phyloP scores from a whole-genome alignment of 2,329 filamentous ascomycete genomes.

The Trichoderma semiorbis region DNA sequence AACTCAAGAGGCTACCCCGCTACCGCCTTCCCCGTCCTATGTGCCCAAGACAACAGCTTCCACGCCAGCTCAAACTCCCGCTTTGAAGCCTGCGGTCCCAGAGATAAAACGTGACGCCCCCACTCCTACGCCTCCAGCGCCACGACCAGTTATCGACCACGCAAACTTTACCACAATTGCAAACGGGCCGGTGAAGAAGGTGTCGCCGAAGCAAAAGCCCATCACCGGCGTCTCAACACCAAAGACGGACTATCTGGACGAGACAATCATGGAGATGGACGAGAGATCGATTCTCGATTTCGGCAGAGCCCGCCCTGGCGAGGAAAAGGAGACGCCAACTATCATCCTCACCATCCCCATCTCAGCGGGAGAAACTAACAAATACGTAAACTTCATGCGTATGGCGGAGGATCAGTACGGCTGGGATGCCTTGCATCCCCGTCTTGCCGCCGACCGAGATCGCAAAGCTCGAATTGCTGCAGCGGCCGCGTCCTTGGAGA shows the following conservation, averaged over 20 bases:
- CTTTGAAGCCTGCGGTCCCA: conserved; percentile 23
- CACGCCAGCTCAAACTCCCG: conserved; percentile 30
- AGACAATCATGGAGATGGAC: conserved; percentile 38
- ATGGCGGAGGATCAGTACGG: conserved; percentile 92
- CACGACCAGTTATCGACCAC: conserved; percentile 35
- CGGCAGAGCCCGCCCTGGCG: conserved; percentile 55
- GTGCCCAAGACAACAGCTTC: conserved; percentile 31
- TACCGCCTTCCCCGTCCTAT: conserved; percentile 44
- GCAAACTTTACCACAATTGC: conserved; percentile 42
- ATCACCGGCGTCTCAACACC: conserved; percentile 43
- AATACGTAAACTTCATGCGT: conserved; percentile 92
- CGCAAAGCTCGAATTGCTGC: conserved; percentile 84
- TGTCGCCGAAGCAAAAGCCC: conserved; percentile 47
- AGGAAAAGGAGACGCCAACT: conserved; percentile 62
- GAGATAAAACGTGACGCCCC: conserved; percentile 40
- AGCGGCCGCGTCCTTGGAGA: conserved; percentile 80
- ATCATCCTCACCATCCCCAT: conserved; percentile 84
- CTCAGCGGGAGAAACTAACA: conserved; percentile 71
- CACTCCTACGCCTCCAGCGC: conserved; percentile 25
- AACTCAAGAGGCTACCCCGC: conserved; percentile 33
- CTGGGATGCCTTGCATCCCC: conserved; percentile 88
- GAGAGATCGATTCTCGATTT: conserved; percentile 61
- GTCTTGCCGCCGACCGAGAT: conserved; percentile 82
- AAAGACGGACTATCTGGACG: conserved; percentile 48
- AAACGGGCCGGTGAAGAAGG: conserved; percentile 43